Conservation (phyloP, 371 early-diverging fungal species). For the Syncephalastrum contaminatum region DNA sequence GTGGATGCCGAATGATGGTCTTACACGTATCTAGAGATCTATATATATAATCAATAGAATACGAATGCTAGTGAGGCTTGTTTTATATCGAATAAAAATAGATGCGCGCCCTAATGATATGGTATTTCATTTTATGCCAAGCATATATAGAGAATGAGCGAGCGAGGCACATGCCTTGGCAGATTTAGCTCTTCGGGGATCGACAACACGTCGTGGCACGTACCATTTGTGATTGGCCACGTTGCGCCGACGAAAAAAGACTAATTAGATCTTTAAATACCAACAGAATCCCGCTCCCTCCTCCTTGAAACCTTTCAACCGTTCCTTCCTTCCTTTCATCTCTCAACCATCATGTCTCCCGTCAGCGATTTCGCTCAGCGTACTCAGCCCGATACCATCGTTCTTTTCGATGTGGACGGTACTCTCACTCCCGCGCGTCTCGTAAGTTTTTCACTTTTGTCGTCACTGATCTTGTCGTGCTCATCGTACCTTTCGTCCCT, state of each 20-base stretch:
- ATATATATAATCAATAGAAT: too few species aligned
- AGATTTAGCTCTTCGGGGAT: too few species aligned
- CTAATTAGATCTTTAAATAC: background rate
- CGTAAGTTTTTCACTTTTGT: conserved; percentile 37
- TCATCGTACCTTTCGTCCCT: background rate
- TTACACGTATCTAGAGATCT: too few species aligned
- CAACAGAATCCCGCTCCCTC: background rate
- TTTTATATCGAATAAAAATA: too few species aligned
- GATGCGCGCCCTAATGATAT: too few species aligned
- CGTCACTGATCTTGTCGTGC: background rate
- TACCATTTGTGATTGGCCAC: conserved; percentile 6
- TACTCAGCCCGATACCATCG: conserved; percentile 77
- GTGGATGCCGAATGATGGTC: too few species aligned
- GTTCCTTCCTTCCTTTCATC: too few species aligned
- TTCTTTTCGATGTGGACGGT: conserved; percentile 99
- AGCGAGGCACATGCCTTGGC: too few species aligned
- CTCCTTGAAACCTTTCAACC: too few species aligned
- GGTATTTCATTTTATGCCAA: too few species aligned
- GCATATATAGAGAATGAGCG: too few species aligned
- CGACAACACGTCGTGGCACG: conserved; percentile 3
- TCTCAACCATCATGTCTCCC: background rate
- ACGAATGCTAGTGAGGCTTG: too few species aligned
- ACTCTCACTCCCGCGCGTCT: conserved; percentile 97
- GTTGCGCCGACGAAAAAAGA: background rate
- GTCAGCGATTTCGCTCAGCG: conserved; percentile 31